Evolutionary conservation across 75 land plant species (phyloP), one percentile per base, ranked within the genome.

Genomic region (Adiantum capillusveneris): DNA sequence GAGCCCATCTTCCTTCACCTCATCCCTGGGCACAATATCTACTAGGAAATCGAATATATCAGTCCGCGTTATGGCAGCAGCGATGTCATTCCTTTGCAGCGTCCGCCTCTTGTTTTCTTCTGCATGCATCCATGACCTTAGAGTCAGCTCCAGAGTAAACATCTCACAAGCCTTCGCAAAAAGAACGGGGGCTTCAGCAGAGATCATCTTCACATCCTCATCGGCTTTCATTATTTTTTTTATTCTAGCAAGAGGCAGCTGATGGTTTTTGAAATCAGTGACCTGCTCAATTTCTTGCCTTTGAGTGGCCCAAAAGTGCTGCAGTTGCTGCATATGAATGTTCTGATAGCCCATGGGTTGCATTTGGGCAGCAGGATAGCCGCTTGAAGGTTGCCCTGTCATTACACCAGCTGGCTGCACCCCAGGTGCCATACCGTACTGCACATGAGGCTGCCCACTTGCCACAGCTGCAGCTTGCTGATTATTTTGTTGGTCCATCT

Each of bases 111-210:
- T 85, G 78, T 85, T 85, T 70, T 85, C 89, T 66, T 85, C 89
- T 21, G 89, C 78, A 66, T 85, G 89, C 21, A 82, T 75, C 89
- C 89, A 85, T 6, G 89, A 82, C 17, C 89, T 53, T 49, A 84
- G 69, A 3, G 90, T 86, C 57, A 86, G 76, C 36, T 86, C 90
- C 27, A 83, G 57, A 7, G 82, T 83, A 67, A 86, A 86, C 64
- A 86, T 76, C 67, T 86, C 90, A 64, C 90, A 86, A 16, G 90
- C 90, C 74, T 86, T 86, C 11, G 88, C 85, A 59, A 85, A 85
- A 12, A 85, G 72, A 7, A 85, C 78, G 14, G 88, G 88, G 3
- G 88, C 88, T 41, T 85, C 88, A 6, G 88, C 88, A 24, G 86
- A 77, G 22, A 84, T 84, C 87, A 84, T 84, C 57, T 83, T 76